Evolutionary conservation across 1,139 yeast genomes (phyloP).

Genomic region (Debaryomyces sp.): DNA sequence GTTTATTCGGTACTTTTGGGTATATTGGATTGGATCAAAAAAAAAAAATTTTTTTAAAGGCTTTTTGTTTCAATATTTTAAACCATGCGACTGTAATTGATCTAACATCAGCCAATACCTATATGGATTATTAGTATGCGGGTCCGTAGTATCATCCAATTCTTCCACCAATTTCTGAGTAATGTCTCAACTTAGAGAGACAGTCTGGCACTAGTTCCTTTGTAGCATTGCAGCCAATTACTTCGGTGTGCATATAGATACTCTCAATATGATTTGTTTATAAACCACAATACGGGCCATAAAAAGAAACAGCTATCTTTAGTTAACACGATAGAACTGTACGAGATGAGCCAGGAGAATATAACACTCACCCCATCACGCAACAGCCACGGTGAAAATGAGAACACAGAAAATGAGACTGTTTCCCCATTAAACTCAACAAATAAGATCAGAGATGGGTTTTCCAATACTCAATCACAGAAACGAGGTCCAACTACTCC

Average conservation of each 20-base stretch:
- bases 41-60: too few species aligned
- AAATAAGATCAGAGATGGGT: not conserved
- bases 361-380: not conserved
- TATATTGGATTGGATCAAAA: not conserved
- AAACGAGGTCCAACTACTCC: slow-evolving; percentile 35
- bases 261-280: not conserved
- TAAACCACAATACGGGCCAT: not conserved
- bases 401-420: slow-evolving; percentile 8
- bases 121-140: not conserved
- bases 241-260: slow-evolving; percentile 1
- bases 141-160: not conserved
- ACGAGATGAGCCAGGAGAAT: not conserved
- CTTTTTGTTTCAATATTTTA: too few species aligned
- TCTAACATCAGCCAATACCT: not conserved
- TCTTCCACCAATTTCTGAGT: not conserved
- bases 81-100: not conserved
- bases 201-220: not conserved
- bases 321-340: not conserved
- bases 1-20: not conserved
- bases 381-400: not conserved
- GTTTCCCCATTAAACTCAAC: not conserved
- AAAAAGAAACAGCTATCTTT: not conserved
- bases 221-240: not conserved
- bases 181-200: not conserved
- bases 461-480: slow-evolving; percentile 9